A percentile compares a stretch with the other conserved stretches of the same genome.
Conservation (phyloP, 495 filamentous ascomycete species). For the Aspergillus haitiensis region DNA sequence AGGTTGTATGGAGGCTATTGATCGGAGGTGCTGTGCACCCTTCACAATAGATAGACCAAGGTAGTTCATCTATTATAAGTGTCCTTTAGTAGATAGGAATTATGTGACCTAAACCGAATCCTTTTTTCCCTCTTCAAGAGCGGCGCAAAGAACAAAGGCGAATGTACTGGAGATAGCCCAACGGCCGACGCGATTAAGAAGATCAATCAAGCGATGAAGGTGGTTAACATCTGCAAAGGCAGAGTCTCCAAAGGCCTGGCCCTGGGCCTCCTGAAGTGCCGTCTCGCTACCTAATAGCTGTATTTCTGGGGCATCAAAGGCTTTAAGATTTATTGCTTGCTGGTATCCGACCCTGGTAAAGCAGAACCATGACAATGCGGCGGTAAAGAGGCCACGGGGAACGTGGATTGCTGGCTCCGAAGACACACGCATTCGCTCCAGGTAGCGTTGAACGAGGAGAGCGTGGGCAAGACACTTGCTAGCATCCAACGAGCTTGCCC, state of each 20-base stretch:
- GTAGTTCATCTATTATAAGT: background rate
- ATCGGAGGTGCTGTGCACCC: too few species aligned
- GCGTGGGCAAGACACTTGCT: conserved; percentile 32
- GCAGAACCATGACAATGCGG: conserved; percentile 27
- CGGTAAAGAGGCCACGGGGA: conserved; percentile 28
- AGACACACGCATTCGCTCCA: conserved; percentile 29
- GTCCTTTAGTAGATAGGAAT: background rate
- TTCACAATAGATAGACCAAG: background rate
- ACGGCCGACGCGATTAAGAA: conserved; percentile 36
- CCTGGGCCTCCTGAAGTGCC: background rate
- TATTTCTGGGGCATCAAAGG: conserved; percentile 26
- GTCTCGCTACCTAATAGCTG: conserved; percentile 18
- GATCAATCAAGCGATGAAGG: conserved; percentile 31
- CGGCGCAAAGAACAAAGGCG: conserved; percentile 23
- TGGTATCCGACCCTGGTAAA: conserved; percentile 20
- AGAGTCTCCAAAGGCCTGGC: conserved; percentile 8
- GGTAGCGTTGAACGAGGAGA: conserved; percentile 24
- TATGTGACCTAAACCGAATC: background rate
- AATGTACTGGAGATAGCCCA: conserved; percentile 39
- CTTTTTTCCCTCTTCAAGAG: conserved; percentile 17
- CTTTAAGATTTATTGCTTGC: conserved; percentile 16
- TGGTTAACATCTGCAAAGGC: conserved; percentile 20
- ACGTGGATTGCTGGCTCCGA: conserved; percentile 36
- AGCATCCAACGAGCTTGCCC: conserved; percentile 25
- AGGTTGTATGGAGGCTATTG: too few species aligned